Evolutionary conservation across 2,329 filamentous ascomycete genomes (phyloP).

Genomic region (Bipolaris victoriae): DNA sequence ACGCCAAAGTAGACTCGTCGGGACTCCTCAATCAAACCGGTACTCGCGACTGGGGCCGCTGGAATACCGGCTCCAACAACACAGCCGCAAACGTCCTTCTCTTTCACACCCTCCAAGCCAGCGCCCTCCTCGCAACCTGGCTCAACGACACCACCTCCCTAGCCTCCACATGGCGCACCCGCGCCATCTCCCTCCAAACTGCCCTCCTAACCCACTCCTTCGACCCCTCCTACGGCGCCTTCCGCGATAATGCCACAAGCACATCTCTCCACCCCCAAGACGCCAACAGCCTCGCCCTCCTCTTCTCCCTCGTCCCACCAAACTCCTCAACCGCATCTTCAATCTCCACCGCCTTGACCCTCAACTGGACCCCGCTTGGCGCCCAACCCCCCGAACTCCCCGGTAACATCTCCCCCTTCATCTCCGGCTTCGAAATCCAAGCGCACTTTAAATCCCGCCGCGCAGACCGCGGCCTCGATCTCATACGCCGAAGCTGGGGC

Average conservation of each 20-base stretch:
- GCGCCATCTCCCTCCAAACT: constrained; percentile 12
- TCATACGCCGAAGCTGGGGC: constrained; percentile 40
- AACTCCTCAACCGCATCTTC: constrained; percentile 10
- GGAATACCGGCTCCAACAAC: constrained; percentile 40
- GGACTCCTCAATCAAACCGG: constrained; percentile 26
- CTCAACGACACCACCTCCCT: constrained; percentile 2
- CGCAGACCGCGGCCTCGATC: constrained; percentile 32
- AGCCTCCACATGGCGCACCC: background rate
- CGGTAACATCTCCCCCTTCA: constrained; percentile 49
- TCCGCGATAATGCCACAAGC: constrained; percentile 25
- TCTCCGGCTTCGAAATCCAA: constrained; percentile 45
- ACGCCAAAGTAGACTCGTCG: constrained; percentile 13
- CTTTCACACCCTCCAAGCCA: constrained; percentile 36
- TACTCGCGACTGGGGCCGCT: constrained; percentile 41
- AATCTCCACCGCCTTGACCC: constrained; percentile 23
- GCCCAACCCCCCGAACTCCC: constrained; percentile 44
- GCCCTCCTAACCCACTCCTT: constrained; percentile 15
- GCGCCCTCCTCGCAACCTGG: constrained; percentile 26
- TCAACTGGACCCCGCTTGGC: constrained; percentile 39
- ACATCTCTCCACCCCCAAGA: constrained; percentile 32
- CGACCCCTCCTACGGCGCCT: constrained; percentile 10
- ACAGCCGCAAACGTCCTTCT: constrained; percentile 43
- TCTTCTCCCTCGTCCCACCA: constrained; percentile 30
- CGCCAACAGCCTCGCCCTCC: constrained; percentile 29
- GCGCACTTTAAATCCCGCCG: constrained; percentile 37